Evolutionary conservation across 768 basidiomycete genomes (phyloP).

Genomic region (Lentinula guzmanii): DNA sequence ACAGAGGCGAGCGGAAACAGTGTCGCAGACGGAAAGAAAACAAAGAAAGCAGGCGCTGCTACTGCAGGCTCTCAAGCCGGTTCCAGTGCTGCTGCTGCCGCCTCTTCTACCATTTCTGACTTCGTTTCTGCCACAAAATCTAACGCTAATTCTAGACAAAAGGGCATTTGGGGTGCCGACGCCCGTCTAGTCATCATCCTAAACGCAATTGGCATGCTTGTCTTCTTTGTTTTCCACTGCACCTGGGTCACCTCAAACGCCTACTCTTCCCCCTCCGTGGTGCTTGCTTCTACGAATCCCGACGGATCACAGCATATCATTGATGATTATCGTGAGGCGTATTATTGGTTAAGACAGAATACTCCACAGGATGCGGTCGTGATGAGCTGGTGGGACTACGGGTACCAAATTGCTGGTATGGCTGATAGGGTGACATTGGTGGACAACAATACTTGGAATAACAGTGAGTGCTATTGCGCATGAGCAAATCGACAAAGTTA

Average conservation of each 20-base stretch:
- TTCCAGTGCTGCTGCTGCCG: conserved; percentile 16
- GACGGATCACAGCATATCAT: conserved; percentile 94
- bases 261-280: conserved; percentile 97
- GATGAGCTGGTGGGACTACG: conserved; percentile 99
- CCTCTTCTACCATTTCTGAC: conserved; percentile 31
- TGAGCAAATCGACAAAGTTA: conserved; percentile 6
- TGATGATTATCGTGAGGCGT: conserved; percentile 98
- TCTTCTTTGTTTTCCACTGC: conserved; percentile 93
- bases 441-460: conserved; percentile 99
- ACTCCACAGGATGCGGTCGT: conserved; percentile 89
- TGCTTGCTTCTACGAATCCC: conserved; percentile 68
- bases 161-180: conserved; percentile 83
- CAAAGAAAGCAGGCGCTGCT: conserved; percentile 46
- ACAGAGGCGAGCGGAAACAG: conserved; percentile 17
- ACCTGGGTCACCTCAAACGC: conserved; percentile 94
- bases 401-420: conserved; percentile 99
- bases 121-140: conserved; percentile 34
- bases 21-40: conserved; percentile 39
- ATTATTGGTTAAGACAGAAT: conserved; percentile 97
- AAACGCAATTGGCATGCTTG: conserved; percentile 71
- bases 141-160: conserved; percentile 27
- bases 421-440: conserved; percentile 94
- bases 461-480: conserved; percentile 55
- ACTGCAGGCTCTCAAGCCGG: conserved; percentile 18
- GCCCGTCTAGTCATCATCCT: conserved; percentile 70